Evolutionary conservation across 371 early-diverging fungal species (phyloP), one percentile per base, ranked within the genome.

Genomic region (Apophysomyces elegans): DNA sequence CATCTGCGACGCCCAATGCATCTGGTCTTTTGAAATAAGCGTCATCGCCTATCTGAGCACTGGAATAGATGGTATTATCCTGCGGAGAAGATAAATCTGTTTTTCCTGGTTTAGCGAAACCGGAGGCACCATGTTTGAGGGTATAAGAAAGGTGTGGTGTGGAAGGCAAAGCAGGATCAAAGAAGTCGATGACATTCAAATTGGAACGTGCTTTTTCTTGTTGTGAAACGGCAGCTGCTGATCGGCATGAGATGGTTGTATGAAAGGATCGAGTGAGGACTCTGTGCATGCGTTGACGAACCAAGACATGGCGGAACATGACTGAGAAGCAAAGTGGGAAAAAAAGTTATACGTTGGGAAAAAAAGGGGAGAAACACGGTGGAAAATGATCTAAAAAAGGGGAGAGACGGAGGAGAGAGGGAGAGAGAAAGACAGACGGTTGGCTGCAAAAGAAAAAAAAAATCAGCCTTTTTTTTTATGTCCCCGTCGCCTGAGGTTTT

Each of bases 1-100:
- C 94, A 63, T 94, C 94, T 1, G 92, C 93, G 6, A 94, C 90
- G 12, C 94, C 94, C 9, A 94, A 71, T 7, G 93, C 89, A 65
- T 93, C 93, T 36, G 80, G 73, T 39, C 94, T 80, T 63, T 81
- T 73, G 72, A 94, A 94, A 69, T 89, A 92, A 9, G 92, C 89
- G 68, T 94, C 94, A 65, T 94, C 93, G 21, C 94, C 94, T 66
- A 92, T 85, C 74, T 93, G 86, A 56, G 87, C 72, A 65, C 87
- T 88, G n/a, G 90, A 89, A 70, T 90, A 93, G 16, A 92, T 84
- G 67, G 85, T 90, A 59, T 91, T 91, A 21, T 91, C 90, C 50
- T 83, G 81, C 59, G 80, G 87, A 32, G 80, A 67, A 41, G 68
- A 39, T 32, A 67, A 62, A 37, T 41, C 41, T 11, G 77, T 46